Conservation (phyloP, 352 stramenopile genomes). For the Phytophthora fragariae region DNA sequence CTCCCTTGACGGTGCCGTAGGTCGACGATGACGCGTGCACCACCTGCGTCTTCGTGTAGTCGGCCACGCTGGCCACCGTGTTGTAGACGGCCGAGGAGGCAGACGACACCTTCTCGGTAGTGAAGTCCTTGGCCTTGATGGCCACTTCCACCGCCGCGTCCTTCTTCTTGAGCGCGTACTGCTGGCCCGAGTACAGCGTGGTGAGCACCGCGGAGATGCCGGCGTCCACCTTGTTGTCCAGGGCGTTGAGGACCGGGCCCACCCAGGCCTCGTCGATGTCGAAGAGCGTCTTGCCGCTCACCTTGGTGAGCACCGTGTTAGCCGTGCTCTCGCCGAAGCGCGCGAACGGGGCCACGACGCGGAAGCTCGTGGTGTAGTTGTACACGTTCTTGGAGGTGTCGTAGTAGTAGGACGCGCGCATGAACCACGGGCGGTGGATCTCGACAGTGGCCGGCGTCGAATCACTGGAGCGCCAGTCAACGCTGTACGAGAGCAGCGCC, state of each 20-base stretch:
- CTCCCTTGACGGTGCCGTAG: neutral
- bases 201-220: neutral
- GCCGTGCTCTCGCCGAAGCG: conserved; percentile 66
- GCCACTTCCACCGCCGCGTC: neutral
- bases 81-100: neutral
- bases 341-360: conserved; percentile 56
- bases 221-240: conserved; percentile 69
- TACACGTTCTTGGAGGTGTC: conserved; percentile 78
- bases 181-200: neutral
- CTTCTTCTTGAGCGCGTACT: neutral
- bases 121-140: neutral
- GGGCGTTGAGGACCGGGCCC: conserved; percentile 51
- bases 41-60: conserved; percentile 2
- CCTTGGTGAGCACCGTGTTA: conserved; percentile 60
- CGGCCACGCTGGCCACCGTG: neutral
- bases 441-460: conserved; percentile 10
- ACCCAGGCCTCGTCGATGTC: conserved; percentile 61
- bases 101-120: neutral
- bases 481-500: conserved; percentile 38
- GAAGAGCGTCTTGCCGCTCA: conserved; percentile 62
- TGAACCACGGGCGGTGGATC: conserved; percentile 58
- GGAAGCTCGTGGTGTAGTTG: conserved; percentile 80
- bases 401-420: conserved; percentile 75
- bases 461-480: conserved; percentile 27
- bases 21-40: neutral